Evolutionary conservation across 2,329 filamentous ascomycete species (phyloP), one percentile per base, ranked within the genome.

Genomic region (Dissoconium aciculare): DNA sequence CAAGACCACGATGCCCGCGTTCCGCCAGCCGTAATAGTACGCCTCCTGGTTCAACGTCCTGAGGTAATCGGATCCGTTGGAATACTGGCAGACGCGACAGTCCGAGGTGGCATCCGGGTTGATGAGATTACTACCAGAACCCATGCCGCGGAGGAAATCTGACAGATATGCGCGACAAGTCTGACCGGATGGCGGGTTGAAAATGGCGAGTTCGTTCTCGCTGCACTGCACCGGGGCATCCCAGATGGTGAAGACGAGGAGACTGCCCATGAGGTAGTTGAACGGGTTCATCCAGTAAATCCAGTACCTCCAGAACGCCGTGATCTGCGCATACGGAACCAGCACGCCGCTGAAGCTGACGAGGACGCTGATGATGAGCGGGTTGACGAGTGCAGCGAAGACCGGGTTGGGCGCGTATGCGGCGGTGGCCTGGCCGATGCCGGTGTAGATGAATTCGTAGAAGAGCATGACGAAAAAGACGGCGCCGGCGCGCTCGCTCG

Each of bases 1-100:
- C 4, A 70, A 53, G 2, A 64, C 66, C 3, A 67, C 62, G 28
- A 78, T 71, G 0, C 47, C 75, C 0, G 69, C 69, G 50, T 80
- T 63, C 28, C 76, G 62, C 76, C 76, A 81, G 0, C 71, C 74
- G 41, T 71, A 72, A 37, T 62, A 69, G 40, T 77, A 70, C 3
- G 70, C 60, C 1, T 59, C 58, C 5, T 80, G 43, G 45, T 78
- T 76, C 9, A 80, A 39, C 0, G 61, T 69, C 2, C 52, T 43
- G 2, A 80, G 49, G 39, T 75, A 80, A 34, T 77, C 74, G 4
- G 63, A 58, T 0, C 72, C 74, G 11, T 46, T 52, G 1, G 50
- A 52, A 47, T 70, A 80, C 38, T 70, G 59, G 44, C 76, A 81
- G 0, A 79, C 73, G 24, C 53, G 52, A 48, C 77, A 81, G 0